Conservation (phyloP, 495 filamentous ascomycete species). For the Xylaria scruposa region DNA sequence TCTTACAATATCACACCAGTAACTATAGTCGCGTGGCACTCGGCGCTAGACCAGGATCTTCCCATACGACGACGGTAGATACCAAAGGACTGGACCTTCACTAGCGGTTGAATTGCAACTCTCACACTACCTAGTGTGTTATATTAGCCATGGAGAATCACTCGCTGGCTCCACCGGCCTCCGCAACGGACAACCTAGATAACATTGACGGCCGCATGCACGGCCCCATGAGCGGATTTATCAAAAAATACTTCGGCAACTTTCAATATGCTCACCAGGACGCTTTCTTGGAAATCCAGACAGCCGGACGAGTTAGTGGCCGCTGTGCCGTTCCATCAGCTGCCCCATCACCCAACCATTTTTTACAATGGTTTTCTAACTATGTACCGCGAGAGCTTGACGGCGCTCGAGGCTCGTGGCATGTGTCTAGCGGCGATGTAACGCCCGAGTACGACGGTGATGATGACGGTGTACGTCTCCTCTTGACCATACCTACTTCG, state of each 20-base stretch:
- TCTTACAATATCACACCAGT: too few species aligned
- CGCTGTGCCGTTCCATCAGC: conserved; percentile 30
- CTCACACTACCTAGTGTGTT: too few species aligned
- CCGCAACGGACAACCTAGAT: conserved; percentile 27
- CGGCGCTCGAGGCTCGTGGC: conserved; percentile 37
- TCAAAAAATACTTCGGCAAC: conserved; percentile 35
- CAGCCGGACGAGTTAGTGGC: conserved; percentile 25
- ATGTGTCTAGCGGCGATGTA: conserved; percentile 27
- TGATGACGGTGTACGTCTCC: conserved; percentile 28
- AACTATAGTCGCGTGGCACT: too few species aligned
- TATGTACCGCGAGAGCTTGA: conserved; percentile 31
- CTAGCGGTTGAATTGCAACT: too few species aligned
- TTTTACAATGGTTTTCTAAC: conserved; percentile 35
- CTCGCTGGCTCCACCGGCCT: conserved; percentile 16
- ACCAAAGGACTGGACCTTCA: too few species aligned
- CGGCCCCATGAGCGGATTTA: conserved; percentile 37
- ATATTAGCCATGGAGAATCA: conserved; percentile 32
- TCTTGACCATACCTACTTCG: conserved; percentile 30
- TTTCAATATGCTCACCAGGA: conserved; percentile 33
- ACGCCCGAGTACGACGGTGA: conserved; percentile 22
- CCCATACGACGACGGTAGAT: too few species aligned
- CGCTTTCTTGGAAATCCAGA: conserved; percentile 28
- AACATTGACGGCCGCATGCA: conserved; percentile 39
- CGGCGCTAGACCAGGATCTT: too few species aligned
- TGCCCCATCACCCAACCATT: conserved; percentile 29